Conservation (phyloP, 768 basidiomycete species). For the Basidioascus undulatus region DNA sequence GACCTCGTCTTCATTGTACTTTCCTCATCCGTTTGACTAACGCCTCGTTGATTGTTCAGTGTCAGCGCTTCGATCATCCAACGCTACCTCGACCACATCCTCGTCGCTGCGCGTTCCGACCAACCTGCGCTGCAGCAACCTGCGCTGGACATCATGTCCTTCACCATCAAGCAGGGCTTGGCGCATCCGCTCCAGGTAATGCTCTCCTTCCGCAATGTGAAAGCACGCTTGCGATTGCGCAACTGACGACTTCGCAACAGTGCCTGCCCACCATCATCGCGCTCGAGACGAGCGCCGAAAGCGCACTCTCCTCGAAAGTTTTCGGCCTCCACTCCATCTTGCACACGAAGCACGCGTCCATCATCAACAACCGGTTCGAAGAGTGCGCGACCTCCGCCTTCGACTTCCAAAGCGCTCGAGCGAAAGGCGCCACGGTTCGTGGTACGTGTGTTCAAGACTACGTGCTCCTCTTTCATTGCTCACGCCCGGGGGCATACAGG, state of each 20-base stretch:
- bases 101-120: constrained; percentile 53
- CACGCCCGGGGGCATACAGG: constrained; percentile 22
- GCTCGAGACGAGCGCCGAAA: constrained; percentile 58
- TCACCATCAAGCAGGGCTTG: constrained; percentile 83
- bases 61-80: constrained; percentile 88
- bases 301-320: constrained; percentile 42
- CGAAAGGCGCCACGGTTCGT: constrained; percentile 23
- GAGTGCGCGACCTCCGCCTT: constrained; percentile 60
- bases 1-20: background rate
- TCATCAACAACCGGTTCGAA: constrained; percentile 64
- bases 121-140: constrained; percentile 21
- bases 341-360: constrained; percentile 66
- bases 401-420: constrained; percentile 48
- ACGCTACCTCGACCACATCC: constrained; percentile 59
- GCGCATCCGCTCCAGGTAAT: constrained; percentile 72
- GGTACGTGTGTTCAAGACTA: constrained; percentile 21
- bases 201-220: constrained; percentile 2
- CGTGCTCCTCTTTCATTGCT: no score
- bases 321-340: constrained; percentile 54
- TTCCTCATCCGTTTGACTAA: background rate
- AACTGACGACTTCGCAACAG: constrained; percentile 19
- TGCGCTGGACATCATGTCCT: constrained; percentile 73
- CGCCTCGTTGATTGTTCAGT: constrained; percentile 22
- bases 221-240: background rate
- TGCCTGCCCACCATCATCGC: constrained; percentile 81